Base-by-base conservation (phyloP, 2,329 filamentous ascomycete genomes). In the Exophiala sideris region DNA sequence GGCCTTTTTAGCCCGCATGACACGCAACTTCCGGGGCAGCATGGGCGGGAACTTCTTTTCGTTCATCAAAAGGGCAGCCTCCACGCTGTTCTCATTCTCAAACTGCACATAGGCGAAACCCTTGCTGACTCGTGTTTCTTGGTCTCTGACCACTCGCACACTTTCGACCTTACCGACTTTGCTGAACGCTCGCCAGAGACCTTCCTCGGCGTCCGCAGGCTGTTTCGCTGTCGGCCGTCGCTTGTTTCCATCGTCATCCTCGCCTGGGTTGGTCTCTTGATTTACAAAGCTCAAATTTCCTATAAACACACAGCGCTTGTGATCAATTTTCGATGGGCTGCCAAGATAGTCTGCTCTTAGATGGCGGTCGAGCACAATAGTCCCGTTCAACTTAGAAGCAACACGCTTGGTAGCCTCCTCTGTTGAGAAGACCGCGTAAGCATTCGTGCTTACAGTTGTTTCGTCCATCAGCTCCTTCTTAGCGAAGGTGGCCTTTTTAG, bases 21-120 rank as follows among this genome's bases (percentile, higher is more conserved):
- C 91, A 50, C 94, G 87, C 33, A 99, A 78, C 62, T 86, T 82
- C 42, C 94, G 85, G 8, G 92, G 92, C n/a, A 97, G 83, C 82
- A 96, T 86, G 14, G 92, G 92, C 12, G 92, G 91, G 67, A 91
- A 97, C 65, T 89, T 94, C 77, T 97, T 95, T 58, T 85, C 91
- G 68, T 96, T 82, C 57, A 92, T 83, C 36, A 95, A 80, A 10
- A 99, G 80, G 1, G 94, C 94, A n/a, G 87, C 82, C 72, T 99
- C 94, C 42, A 99, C 92, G 41, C 86, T 79, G 65, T 95, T 96
- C 59, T 80, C 83, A 65, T 97, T 89, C 77, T 86, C 83, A 73
- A 99, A 99, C 68, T 99, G 94, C 12, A 99, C 92, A 66, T 99
- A 99, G 58, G 95, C 95, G 67, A 99, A 90, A 3, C 94, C 94